These are phyloP conservation scores for Gentiana macrophylla DNA, from an alignment of 257 asterid genomes.

Conservation along the genomic window DNA sequence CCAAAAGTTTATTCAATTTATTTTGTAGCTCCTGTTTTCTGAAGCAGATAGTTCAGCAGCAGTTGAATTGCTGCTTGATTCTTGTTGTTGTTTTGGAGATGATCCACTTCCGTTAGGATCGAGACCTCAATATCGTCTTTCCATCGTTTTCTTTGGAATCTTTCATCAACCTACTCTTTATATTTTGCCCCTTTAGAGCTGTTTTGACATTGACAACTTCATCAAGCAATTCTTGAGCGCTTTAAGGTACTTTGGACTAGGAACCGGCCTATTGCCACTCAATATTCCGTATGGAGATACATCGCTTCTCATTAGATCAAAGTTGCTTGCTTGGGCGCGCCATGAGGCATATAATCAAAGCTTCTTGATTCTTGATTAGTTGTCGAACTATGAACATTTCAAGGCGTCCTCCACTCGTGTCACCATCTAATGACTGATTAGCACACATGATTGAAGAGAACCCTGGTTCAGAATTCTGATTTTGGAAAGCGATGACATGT, in stretches of 20 bases:
- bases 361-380: constrained; percentile 31
- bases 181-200: constrained; percentile 39
- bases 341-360: constrained; percentile 25
- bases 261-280: constrained; percentile 30
- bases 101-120: constrained; percentile 28
- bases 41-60: constrained; percentile 44
- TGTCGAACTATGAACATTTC: constrained; percentile 29
- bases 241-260: constrained; percentile 62
- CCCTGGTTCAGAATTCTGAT: constrained; percentile 27
- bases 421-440: constrained; percentile 23
- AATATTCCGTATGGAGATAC: constrained; percentile 32
- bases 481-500: constrained; percentile 30
- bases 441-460: constrained; percentile 30
- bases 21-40: constrained; percentile 73
- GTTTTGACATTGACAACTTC: constrained; percentile 73
- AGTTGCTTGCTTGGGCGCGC: constrained; percentile 16
- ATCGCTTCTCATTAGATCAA: constrained; percentile 23
- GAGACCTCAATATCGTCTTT: constrained; percentile 28
- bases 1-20: constrained; percentile 57
- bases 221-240: constrained; percentile 70
- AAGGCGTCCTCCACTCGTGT: constrained; percentile 28
- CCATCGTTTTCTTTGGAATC: constrained; percentile 29
- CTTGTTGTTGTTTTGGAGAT: constrained; percentile 28
- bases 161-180: constrained; percentile 22
- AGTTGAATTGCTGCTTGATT: constrained; percentile 18